Percentiles rank a stretch among this genome's conserved stretches.
These are phyloP conservation scores for Lophiostoma macrostomum DNA, from an alignment of 495 filamentous ascomycete species.

Conservation along the genomic window DNA sequence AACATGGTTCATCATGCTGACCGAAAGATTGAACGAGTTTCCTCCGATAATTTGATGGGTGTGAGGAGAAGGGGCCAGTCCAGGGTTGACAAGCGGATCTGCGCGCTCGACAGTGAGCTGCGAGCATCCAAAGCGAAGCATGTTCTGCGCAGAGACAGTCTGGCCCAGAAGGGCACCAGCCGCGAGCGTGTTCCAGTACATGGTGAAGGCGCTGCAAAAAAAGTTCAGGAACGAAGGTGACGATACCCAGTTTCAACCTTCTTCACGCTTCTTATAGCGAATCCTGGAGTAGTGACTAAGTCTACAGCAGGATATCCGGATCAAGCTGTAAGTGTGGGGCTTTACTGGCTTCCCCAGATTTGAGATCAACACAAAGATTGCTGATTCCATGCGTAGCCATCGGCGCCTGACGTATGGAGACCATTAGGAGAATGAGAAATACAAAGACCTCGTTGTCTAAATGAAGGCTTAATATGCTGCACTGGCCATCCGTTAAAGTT, in stretches of 20 bases:
- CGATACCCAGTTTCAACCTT: not conserved
- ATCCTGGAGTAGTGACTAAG: not conserved
- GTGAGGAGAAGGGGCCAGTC: slow-evolving; percentile 30
- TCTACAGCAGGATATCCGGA: not conserved
- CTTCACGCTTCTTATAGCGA: slow-evolving; percentile 7
- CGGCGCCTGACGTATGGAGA: not conserved
- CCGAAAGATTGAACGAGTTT: slow-evolving; percentile 28
- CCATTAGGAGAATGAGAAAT: slow-evolving; percentile 9
- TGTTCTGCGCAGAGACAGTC: slow-evolving; percentile 30
- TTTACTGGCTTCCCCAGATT: not conserved
- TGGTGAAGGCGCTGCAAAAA: slow-evolving; percentile 3
- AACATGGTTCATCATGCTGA: not conserved
- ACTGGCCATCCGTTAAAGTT: slow-evolving; percentile 1
- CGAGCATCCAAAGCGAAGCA: slow-evolving; percentile 48
- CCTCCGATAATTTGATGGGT: slow-evolving; percentile 35
- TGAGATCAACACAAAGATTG: slow-evolving; percentile 1
- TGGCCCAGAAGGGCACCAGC: slow-evolving; percentile 22
- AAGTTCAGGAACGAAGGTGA: not conserved
- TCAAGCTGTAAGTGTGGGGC: slow-evolving; percentile 10
- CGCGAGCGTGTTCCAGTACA: slow-evolving; percentile 23
- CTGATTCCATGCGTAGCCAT: slow-evolving; percentile 3
- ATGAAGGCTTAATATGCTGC: slow-evolving; percentile 1
- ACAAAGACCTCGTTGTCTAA: not conserved
- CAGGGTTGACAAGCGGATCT: slow-evolving; percentile 42
- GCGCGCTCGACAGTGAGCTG: slow-evolving; percentile 48